Evolutionary conservation across 306 rosid genomes (phyloP).

Genomic region (Ormosia emarginata): DNA sequence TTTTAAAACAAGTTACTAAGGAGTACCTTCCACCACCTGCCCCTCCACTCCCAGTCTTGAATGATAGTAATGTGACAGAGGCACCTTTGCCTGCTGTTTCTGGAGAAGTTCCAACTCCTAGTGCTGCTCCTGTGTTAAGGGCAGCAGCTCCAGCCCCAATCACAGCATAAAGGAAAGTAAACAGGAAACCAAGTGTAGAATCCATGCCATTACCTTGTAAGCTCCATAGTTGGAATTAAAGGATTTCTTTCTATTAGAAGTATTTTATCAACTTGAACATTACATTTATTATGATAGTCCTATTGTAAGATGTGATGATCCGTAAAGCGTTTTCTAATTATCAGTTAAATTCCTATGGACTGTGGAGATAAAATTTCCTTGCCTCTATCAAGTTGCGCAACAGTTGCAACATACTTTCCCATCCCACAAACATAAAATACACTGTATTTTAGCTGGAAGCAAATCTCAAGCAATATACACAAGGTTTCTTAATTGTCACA

Average conservation of each 20-base stretch:
- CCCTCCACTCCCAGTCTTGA: slow-evolving; percentile 59
- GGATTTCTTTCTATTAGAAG: background rate
- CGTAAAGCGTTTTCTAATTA: background rate
- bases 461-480: background rate
- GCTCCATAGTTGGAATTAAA: background rate
- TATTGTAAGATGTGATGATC: slow-evolving; percentile 10
- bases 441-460: background rate
- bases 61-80: slow-evolving; percentile 46
- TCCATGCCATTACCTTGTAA: background rate
- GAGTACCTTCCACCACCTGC: slow-evolving; percentile 49
- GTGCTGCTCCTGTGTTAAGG: background rate
- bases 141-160: slow-evolving; percentile 10
- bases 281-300: background rate
- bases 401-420: background rate
- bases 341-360: background rate
- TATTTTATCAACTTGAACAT: background rate
- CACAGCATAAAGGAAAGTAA: slow-evolving; percentile 7
- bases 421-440: background rate
- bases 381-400: background rate
- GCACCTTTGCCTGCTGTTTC: slow-evolving; percentile 60
- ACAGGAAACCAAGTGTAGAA: background rate
- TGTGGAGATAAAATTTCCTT: background rate
- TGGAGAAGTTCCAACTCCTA: background rate
- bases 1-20: slow-evolving; percentile 26
- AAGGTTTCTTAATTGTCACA: too few relatives aligned